Conservation (phyloP, 2,329 filamentous ascomycete species). For the Colletotrichum costaricense region DNA sequence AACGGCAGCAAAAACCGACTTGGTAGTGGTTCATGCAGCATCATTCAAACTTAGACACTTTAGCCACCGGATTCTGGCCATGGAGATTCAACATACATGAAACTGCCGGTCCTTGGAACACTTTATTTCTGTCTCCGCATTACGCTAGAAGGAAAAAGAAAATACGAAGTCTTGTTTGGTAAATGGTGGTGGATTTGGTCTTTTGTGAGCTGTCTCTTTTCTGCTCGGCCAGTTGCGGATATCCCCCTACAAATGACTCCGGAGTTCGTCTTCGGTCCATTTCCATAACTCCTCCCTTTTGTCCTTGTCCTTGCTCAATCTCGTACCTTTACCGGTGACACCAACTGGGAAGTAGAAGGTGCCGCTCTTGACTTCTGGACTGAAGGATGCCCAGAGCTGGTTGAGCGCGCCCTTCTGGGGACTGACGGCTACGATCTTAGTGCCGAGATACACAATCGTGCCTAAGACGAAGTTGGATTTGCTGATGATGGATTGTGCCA, state of each 20-base stretch:
- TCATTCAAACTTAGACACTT: background rate
- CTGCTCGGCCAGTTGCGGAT: conserved; percentile 3
- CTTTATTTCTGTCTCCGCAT: conserved; percentile 14
- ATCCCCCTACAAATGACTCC: conserved; percentile 20
- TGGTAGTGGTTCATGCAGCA: conserved; percentile 18
- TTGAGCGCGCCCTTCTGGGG: conserved; percentile 39
- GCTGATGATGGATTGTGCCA: conserved; percentile 58
- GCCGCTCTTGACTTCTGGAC: conserved; percentile 39
- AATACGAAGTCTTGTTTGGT: background rate
- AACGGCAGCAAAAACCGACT: conserved; percentile 20
- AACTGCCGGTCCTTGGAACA: conserved; percentile 9
- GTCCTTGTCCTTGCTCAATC: conserved; percentile 39
- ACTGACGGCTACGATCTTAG: conserved; percentile 38
- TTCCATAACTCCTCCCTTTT: conserved; percentile 46
- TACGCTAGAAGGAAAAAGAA: background rate
- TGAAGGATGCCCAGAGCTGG: conserved; percentile 47
- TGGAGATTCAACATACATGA: conserved; percentile 12
- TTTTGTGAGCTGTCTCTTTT: background rate
- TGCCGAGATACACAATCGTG: conserved; percentile 98
- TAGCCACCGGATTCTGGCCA: background rate
- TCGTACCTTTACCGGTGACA: conserved; percentile 38
- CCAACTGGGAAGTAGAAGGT: conserved; percentile 49
- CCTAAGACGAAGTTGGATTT: conserved; percentile 99
- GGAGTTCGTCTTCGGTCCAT: conserved; percentile 49
- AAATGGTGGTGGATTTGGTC: background rate